A percentile compares a stretch with the other conserved stretches of the same genome.
These are phyloP conservation scores for Excoecaria cochinchinensis DNA, from an alignment of 345 rosid genomes.

Conservation along the genomic window DNA sequence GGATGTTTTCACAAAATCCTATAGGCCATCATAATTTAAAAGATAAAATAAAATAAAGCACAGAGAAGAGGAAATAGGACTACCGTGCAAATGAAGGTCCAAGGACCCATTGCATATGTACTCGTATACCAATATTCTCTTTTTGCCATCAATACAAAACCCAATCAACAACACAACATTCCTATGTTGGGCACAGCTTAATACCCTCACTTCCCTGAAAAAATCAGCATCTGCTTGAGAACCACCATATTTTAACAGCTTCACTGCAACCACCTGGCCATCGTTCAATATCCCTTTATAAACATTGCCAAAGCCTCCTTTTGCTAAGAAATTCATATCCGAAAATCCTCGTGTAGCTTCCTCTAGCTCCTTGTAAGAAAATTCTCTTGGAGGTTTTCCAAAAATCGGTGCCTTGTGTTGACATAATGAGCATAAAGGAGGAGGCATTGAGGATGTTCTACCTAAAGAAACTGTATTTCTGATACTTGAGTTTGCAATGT, in stretches of 20 bases:
- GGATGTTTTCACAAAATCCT: neutral
- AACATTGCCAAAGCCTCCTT: slow-evolving; percentile 62
- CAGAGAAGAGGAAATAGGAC: neutral
- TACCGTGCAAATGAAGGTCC: slow-evolving; percentile 72
- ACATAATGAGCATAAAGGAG: slow-evolving; percentile 75
- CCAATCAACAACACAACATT: slow-evolving; percentile 71
- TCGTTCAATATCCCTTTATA: slow-evolving; percentile 55
- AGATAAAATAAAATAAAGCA: neutral
- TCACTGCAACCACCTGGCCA: slow-evolving; percentile 70
- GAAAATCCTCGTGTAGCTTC: slow-evolving; percentile 70
- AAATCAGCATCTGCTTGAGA: slow-evolving; percentile 65
- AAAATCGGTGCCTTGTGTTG: slow-evolving; percentile 63
- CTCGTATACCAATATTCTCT: slow-evolving; percentile 62
- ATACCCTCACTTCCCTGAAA: slow-evolving; percentile 62
- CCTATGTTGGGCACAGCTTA: slow-evolving; percentile 78
- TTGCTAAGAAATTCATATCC: slow-evolving; percentile 53
- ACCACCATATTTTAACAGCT: slow-evolving; percentile 46
- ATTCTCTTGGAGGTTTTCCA: slow-evolving; percentile 64
- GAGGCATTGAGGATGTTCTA: slow-evolving; percentile 61
- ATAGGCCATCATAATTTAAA: neutral
- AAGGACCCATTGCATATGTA: slow-evolving; percentile 74
- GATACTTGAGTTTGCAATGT: slow-evolving; percentile 31
- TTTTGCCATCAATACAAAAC: slow-evolving; percentile 51
- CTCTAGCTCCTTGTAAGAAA: slow-evolving; percentile 53
- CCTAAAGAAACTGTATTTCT: slow-evolving; percentile 48